Conservation (phyloP, 1,139 yeast species). For the Diutina catenulata region DNA sequence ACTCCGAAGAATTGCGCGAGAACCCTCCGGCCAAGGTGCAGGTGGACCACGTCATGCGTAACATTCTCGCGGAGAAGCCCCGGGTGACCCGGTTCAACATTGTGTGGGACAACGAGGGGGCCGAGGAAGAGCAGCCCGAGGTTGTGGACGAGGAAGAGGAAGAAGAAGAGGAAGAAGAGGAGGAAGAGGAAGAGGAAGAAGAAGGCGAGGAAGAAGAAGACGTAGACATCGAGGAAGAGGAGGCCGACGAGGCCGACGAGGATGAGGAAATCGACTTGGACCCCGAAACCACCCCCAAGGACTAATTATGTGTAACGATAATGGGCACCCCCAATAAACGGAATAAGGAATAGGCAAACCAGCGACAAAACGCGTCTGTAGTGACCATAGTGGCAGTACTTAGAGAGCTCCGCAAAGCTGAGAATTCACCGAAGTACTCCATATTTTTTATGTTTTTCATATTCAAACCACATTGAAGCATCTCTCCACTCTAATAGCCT, state of each 20-base stretch:
- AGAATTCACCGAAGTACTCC: no score
- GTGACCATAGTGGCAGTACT: no score
- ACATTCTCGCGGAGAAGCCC: conserved; percentile 93
- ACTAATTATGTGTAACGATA: no score
- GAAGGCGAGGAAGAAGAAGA: conserved; percentile 28
- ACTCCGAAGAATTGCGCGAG: conserved; percentile 81
- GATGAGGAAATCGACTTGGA: conserved; percentile 35
- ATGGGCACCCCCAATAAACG: no score
- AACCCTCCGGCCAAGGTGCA: conserved; percentile 92
- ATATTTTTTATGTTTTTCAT: no score
- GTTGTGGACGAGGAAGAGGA: conserved; percentile 43
- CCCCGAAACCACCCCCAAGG: no score
- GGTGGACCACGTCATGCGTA: conserved; percentile 88
- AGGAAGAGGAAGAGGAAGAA: conserved; percentile 44
- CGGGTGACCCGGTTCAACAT: conserved; percentile 93
- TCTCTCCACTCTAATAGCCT: no score
- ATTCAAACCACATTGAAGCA: no score
- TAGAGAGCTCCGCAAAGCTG: no score
- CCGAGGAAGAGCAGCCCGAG: conserved; percentile 59
- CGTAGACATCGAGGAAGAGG: conserved; percentile 21
- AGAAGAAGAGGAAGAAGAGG: conserved; percentile 43
- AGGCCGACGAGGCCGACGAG: conserved; percentile 40
- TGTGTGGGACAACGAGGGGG: conserved; percentile 77
- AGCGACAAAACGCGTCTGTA: no score
- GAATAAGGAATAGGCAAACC: no score